Conservation (phyloP, 768 basidiomycete genomes). For the Cantharellus cinnabarinus region DNA sequence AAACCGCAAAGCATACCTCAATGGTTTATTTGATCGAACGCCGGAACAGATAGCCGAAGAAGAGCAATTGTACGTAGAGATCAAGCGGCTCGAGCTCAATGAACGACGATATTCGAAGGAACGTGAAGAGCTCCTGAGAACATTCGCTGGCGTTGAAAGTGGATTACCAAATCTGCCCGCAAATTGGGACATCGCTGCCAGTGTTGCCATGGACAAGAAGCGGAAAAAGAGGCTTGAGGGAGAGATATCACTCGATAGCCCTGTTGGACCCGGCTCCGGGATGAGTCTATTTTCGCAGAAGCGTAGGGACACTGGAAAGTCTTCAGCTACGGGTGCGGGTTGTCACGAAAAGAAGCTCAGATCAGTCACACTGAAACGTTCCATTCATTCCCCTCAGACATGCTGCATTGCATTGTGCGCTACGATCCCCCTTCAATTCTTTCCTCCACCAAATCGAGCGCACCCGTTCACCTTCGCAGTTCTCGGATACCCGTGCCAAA, state of each 20-base stretch:
- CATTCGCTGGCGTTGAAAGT: slow-evolving; percentile 68
- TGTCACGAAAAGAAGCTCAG: not conserved
- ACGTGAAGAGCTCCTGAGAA: slow-evolving; percentile 68
- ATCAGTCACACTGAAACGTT: not conserved
- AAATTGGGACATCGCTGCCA: slow-evolving; percentile 39
- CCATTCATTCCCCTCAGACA: not conserved
- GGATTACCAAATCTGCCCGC: slow-evolving; percentile 53
- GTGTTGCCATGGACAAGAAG: slow-evolving; percentile 17
- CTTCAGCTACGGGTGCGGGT: slow-evolving; percentile 34
- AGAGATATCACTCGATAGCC: slow-evolving; percentile 22
- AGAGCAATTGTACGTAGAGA: slow-evolving; percentile 81
- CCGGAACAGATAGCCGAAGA: slow-evolving; percentile 83
- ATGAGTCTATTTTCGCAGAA: slow-evolving; percentile 19
- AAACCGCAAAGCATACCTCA: slow-evolving; percentile 71
- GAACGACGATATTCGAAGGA: slow-evolving; percentile 77
- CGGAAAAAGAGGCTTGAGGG: slow-evolving; percentile 35
- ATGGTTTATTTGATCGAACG: slow-evolving; percentile 73
- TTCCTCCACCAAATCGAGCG: slow-evolving; percentile 52
- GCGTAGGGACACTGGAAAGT: slow-evolving; percentile 29
- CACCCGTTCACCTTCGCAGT: slow-evolving; percentile 71
- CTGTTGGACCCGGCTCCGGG: slow-evolving; percentile 19
- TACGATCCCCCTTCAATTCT: slow-evolving; percentile 26
- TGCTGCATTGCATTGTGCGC: slow-evolving; percentile 49
- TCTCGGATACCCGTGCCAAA: slow-evolving; percentile 71
- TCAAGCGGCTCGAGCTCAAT: slow-evolving; percentile 86